These are phyloP conservation scores for Plasmodium vinckei DNA, from an alignment of 169 alveolate species.

Conservation along the genomic window DNA sequence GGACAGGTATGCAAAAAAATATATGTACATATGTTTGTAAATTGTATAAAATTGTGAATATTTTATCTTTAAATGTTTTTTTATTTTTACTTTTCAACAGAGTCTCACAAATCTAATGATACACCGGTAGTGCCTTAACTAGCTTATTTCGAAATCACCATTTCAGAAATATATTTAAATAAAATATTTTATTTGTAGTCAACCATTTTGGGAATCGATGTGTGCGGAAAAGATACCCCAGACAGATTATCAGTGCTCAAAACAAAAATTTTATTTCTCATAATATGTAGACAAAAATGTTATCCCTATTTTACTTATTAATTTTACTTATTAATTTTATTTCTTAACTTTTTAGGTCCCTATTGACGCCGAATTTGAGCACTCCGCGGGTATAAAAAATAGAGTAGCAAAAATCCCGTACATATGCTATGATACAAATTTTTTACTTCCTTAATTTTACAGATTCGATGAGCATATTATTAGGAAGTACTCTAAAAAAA, in stretches of 20 bases:
- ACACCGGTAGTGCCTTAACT: not conserved
- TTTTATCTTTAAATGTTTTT: not conserved
- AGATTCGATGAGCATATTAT: slow-evolving; percentile 72
- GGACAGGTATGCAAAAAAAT: slow-evolving; percentile 79
- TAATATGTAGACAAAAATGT: not conserved
- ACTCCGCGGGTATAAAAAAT: slow-evolving; percentile 37
- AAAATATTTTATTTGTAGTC: slow-evolving; percentile 5
- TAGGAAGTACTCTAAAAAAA: slow-evolving; percentile 77
- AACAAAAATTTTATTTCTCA: slow-evolving; percentile 1
- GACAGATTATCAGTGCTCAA: slow-evolving; percentile 49
- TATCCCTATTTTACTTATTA: not conserved
- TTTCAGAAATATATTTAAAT: too few species aligned
- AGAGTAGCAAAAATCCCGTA: not conserved
- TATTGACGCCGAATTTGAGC: slow-evolving; percentile 42
- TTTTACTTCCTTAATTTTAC: not conserved
- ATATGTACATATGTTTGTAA: not conserved
- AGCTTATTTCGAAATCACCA: too few species aligned
- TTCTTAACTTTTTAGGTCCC: slow-evolving; percentile 31
- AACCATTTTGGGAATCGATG: slow-evolving; percentile 18
- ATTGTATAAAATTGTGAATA: not conserved
- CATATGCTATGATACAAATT: not conserved
- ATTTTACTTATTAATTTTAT: not conserved
- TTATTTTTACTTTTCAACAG: not conserved
- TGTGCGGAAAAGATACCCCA: slow-evolving; percentile 39
- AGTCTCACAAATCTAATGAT: slow-evolving; percentile 8